These are phyloP conservation scores for Lasiodiplodia gonubiensis DNA, from an alignment of 2,329 filamentous ascomycete species.

Conservation along the genomic window DNA sequence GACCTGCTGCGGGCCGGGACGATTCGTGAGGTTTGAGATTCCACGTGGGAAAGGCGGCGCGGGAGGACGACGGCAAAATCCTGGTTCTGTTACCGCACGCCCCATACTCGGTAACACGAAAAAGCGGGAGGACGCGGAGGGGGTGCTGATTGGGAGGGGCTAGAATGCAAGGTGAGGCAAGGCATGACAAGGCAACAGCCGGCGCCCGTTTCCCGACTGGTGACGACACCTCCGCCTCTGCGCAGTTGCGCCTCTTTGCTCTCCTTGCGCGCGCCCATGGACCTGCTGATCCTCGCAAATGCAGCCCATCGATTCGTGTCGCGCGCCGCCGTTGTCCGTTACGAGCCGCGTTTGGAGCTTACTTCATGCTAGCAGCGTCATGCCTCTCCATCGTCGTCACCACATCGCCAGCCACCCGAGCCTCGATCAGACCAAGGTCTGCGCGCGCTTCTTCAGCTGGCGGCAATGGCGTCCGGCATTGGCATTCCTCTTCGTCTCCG, in stretches of 20 bases:
- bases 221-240: slow-evolving; percentile 1
- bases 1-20: slow-evolving; percentile 25
- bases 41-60: slow-evolving; percentile 28
- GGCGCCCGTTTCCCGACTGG: neutral
- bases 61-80: slow-evolving; percentile 20
- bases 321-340: slow-evolving; percentile 5
- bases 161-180: slow-evolving; percentile 10
- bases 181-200: slow-evolving; percentile 19
- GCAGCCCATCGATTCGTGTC: slow-evolving; percentile 14
- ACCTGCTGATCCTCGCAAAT: neutral
- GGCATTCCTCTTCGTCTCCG: neutral
- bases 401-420: neutral
- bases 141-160: neutral
- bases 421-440: neutral
- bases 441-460: slow-evolving; percentile 2
- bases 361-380: slow-evolving; percentile 7
- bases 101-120: slow-evolving; percentile 22
- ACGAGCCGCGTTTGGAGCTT: slow-evolving; percentile 14
- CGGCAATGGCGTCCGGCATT: slow-evolving; percentile 19
- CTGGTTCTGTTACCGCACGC: slow-evolving; percentile 22
- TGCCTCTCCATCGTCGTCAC: neutral
- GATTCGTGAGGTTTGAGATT: slow-evolving; percentile 27
- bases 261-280: neutral
- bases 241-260: neutral
- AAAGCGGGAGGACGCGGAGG: slow-evolving; percentile 22